These are phyloP conservation scores for Metarhizium sp. DNA, from an alignment of 2,329 filamentous ascomycete species.

Conservation along the genomic window DNA sequence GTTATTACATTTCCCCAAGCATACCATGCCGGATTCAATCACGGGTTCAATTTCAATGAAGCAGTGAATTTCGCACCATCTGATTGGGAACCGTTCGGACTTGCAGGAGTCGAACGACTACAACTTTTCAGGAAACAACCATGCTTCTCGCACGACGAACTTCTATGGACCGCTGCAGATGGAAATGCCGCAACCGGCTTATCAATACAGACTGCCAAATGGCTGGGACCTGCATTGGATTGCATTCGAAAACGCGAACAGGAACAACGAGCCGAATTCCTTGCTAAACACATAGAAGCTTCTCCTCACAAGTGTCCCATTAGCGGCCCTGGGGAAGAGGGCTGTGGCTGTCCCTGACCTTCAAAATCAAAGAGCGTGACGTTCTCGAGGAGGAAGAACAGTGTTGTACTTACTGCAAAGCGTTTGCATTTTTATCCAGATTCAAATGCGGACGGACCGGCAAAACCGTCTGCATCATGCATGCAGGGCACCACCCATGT, in stretches of 20 bases:
- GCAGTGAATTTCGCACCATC: constrained; percentile 94
- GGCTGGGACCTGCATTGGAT: constrained; percentile 81
- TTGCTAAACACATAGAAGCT: constrained; percentile 51
- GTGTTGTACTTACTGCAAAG: constrained; percentile 88
- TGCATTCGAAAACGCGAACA: constrained; percentile 69
- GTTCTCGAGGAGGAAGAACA: constrained; percentile 88
- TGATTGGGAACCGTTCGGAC: constrained; percentile 92
- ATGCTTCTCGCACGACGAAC: constrained; percentile 94
- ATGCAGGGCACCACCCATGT: constrained; percentile 73
- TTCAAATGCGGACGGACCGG: constrained; percentile 76
- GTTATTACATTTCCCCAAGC: constrained; percentile 95
- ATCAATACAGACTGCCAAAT: constrained; percentile 85
- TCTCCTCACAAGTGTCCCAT: constrained; percentile 42
- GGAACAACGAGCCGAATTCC: constrained; percentile 57
- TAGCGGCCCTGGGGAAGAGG: constrained; percentile 33
- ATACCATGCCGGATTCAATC: constrained; percentile 97
- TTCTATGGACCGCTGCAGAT: constrained; percentile 82
- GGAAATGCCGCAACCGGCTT: constrained; percentile 55
- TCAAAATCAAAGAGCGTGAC: constrained; percentile 61
- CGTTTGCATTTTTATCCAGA: constrained; percentile 82
- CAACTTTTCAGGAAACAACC: constrained; percentile 84
- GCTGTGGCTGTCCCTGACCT: constrained; percentile 51
- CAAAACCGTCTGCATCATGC: constrained; percentile 73
- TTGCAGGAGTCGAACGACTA: constrained; percentile 75
- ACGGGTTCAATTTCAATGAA: constrained; percentile 98